Base-by-base conservation (phyloP, 495 filamentous ascomycete species). In the Neurospora intermedia region DNA sequence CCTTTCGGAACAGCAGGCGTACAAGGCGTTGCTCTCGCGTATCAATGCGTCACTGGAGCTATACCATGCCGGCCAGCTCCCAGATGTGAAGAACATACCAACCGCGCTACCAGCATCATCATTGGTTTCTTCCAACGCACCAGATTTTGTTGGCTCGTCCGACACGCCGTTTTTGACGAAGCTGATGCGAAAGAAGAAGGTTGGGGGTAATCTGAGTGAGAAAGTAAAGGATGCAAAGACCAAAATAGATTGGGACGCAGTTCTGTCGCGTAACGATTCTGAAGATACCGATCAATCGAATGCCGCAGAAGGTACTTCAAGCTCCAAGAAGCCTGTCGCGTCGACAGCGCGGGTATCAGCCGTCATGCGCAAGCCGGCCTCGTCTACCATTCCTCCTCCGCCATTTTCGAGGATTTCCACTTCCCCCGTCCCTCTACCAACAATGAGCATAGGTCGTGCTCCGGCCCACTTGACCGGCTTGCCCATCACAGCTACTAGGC, bases 111-210 rank as follows among this genome's bases (percentile, higher is more conserved):
- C 69, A 40, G 42, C 43, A 39, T 59, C 43, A 39, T 39, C 43
- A 35, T 43, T 23, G 38, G 43, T 43, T 18, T 69, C 72, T 8
- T 20, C 70, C 41, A 71, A n/a, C n/a, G 31, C 54, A 10, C 40
- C 71, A 11, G 76, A 73, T 35, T 90, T 93, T 74, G 81, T 84
- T 35, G 86, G 87, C 23, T 93, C 93, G 15, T 83, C 89, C 16
- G 87, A 88, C n/a, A 90, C 89, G 4, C 94, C 94, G 8, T 88
- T 93, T 80, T 85, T 97, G 15, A 94, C 92, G 42, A 87, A 87
- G 13, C 79, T 93, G 71, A 87, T 94, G 83, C 84, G 88, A 70
- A 88, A 85, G 72, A 87, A 85, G 75, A 93, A 91, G 42, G 86
- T 90, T 72, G 82, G 82, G 71, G 85, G 89, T 70, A 87, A 95